Conservation (phyloP, 2,329 filamentous ascomycete species). For the Samsoniella hepiali region DNA sequence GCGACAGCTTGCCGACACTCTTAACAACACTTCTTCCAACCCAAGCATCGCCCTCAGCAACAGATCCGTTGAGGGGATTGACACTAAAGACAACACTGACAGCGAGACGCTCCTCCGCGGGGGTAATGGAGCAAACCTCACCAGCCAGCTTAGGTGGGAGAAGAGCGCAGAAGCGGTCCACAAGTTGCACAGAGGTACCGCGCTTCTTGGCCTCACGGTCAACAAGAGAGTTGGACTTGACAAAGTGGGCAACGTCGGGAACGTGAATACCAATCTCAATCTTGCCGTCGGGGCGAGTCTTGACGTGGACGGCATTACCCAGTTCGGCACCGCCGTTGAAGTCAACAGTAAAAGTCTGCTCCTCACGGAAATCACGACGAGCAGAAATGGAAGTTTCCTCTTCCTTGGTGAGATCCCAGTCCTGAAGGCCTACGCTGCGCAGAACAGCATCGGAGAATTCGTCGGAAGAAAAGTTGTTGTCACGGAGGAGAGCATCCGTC, state of each 20-base stretch:
- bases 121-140: conserved; percentile 82
- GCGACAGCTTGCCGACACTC: conserved; percentile 80
- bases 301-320: conserved; percentile 90
- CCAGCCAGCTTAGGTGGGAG: conserved; percentile 80
- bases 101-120: conserved; percentile 84
- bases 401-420: conserved; percentile 85
- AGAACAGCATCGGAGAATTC: conserved; percentile 96
- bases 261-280: conserved; percentile 95
- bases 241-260: conserved; percentile 91
- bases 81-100: conserved; percentile 93
- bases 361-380: conserved; percentile 85
- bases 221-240: conserved; percentile 92
- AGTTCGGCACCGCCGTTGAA: conserved; percentile 84
- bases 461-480: conserved; percentile 98
- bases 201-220: conserved; percentile 98
- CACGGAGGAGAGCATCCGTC: conserved; percentile 91
- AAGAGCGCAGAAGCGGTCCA: conserved; percentile 85
- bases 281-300: conserved; percentile 75
- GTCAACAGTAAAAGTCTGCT: conserved; percentile 89
- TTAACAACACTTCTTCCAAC: conserved; percentile 92
- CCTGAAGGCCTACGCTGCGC: conserved; percentile 85
- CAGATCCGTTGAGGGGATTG: conserved; percentile 72
- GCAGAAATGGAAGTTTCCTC: conserved; percentile 68
- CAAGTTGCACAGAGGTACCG: conserved; percentile 89
- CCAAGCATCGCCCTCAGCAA: conserved; percentile 86